Percentiles rank a stretch among this genome's conserved stretches.
Evolutionary conservation across 495 filamentous ascomycete genomes (phyloP).

Genomic region (Daldinia decipiens): DNA sequence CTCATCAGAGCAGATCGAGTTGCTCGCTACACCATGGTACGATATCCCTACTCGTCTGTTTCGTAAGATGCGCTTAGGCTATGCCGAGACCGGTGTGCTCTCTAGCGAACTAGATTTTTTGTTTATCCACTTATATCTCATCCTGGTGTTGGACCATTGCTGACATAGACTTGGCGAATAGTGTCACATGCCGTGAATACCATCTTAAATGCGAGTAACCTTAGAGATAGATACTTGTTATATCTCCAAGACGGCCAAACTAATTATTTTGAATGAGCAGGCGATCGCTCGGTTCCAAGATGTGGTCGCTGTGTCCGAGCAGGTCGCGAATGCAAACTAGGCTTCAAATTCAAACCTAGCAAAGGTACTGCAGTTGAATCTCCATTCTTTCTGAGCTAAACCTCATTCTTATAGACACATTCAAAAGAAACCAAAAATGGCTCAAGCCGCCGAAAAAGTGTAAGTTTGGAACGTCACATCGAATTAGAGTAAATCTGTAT

Average conservation of each 20-base stretch:
- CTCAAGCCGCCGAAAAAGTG: slow-evolving; percentile 39
- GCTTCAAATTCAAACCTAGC: slow-evolving; percentile 48
- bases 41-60: slow-evolving; percentile 1
- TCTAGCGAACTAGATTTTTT: background rate
- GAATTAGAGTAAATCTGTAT: background rate
- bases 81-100: background rate
- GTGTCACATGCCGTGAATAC: slow-evolving; percentile 58
- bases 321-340: slow-evolving; percentile 46
- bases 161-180: slow-evolving; percentile 41
- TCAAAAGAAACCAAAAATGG: slow-evolving; percentile 44
- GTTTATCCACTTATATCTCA: slow-evolving; percentile 1
- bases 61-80: background rate
- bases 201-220: slow-evolving; percentile 56
- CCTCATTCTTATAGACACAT: slow-evolving; percentile 37
- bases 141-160: slow-evolving; percentile 15
- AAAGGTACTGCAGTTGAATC: slow-evolving; percentile 31
- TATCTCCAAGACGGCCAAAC: background rate
- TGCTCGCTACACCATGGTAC: slow-evolving; percentile 49
- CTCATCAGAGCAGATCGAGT: slow-evolving; percentile 43
- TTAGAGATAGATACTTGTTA: background rate
- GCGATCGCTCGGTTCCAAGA: slow-evolving; percentile 56
- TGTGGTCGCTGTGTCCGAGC: slow-evolving; percentile 54
- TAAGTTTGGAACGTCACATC: slow-evolving; percentile 16
- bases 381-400: background rate
- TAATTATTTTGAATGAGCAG: slow-evolving; percentile 36